Evolutionary conservation across 2,329 filamentous ascomycete genomes (phyloP), one percentile per base, ranked within the genome.

Genomic region (Mollisiaceae sp.): DNA sequence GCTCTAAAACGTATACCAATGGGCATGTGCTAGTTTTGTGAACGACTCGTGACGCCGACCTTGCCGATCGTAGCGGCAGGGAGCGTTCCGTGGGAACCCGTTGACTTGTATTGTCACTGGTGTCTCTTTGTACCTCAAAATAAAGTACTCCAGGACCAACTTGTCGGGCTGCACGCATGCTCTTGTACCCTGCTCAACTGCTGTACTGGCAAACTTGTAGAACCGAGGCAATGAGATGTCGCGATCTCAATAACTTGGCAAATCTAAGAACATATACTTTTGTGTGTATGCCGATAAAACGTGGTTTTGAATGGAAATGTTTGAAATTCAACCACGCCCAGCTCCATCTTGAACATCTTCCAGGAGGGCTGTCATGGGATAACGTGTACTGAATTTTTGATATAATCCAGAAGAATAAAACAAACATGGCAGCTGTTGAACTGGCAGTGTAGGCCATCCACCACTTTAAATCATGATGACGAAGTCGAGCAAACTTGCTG

Each of bases 31-130:
- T n/a, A 50, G n/a, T 22, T 50, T 50, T 50, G 45, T 50, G 45
- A 50, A 50, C 20, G 45, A 50, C 2, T 50, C 45, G 24, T 50
- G 45, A 50, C 45, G 45, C 45, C 45, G 20, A 50, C n/a, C 45
- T 22, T 24, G 45, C 20, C 8, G n/a, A 50, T 50, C 45, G 18
- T 24, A 24, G 45, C 45, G 45, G n/a, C 5, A 22, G 24, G 8
- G 8, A n/a, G 45, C 6, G 22, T 50, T 50, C 45, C n/a, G 45
- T n/a, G 20, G 24, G 18, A 50, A 50, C n/a, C 4, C n/a, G 45
- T 50, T 50, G 45, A 50, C 18, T 22, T 50, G 45, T 18, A n/a
- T 50, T 50, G 45, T 50, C 45, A 50, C 45, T 50, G 38, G 45
- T 50, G 45, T 50, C 20, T 50, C 45, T 50, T 14, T 50, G 45